These are phyloP conservation scores for Leersia perrieri DNA, from an alignment of 176 grass and related monocot species.

Conservation along the genomic window DNA sequence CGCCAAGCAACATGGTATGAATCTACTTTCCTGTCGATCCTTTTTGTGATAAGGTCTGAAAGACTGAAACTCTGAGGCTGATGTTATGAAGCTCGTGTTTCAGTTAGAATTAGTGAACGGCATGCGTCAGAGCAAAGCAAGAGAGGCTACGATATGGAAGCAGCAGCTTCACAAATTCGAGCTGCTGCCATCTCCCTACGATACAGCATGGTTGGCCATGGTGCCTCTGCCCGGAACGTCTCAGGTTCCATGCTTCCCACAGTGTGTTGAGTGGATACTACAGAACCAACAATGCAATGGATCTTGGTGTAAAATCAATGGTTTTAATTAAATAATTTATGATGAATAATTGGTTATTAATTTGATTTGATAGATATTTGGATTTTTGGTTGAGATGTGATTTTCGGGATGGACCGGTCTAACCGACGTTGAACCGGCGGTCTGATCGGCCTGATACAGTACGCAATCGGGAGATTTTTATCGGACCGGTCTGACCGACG, in stretches of 20 bases:
- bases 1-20: neutral
- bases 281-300: slow-evolving; percentile 53
- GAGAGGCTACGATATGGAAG: neutral
- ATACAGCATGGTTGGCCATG: slow-evolving; percentile 48
- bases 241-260: slow-evolving; percentile 39
- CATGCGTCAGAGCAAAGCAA: neutral
- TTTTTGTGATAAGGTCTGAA: neutral
- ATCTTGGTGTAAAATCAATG: too few relatives aligned
- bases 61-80: neutral
- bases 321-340: too few relatives aligned
- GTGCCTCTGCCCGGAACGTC: slow-evolving; percentile 40
- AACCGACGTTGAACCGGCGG: too few relatives aligned
- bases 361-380: too few relatives aligned
- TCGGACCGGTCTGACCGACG: too few relatives aligned
- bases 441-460: too few relatives aligned
- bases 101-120: neutral
- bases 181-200: neutral
- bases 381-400: too few relatives aligned
- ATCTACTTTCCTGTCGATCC: too few relatives aligned
- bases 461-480: too few relatives aligned
- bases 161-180: neutral
- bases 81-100: neutral
- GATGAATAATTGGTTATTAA: too few relatives aligned
- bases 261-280: slow-evolving; percentile 57
- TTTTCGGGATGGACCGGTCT: too few relatives aligned